Base-by-base conservation (phyloP, 2,329 filamentous ascomycete genomes). In the Phialophora expanda region DNA sequence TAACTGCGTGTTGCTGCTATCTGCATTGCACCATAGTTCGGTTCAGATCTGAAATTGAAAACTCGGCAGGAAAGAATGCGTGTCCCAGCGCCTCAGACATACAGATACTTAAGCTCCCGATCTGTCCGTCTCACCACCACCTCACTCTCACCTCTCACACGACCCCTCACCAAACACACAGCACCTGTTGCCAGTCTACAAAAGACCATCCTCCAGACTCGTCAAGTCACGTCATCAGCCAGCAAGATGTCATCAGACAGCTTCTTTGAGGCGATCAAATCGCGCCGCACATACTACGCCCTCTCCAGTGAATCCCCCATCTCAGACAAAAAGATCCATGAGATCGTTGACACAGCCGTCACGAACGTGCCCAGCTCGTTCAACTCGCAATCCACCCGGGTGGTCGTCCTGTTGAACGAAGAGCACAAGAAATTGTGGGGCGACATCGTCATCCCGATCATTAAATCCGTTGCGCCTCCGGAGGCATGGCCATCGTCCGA, bases 401-500 rank as follows among this genome's bases (percentile, higher is more conserved):
- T 90, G 65, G 85, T 96, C 56, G 85, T 97, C 59, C 86, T 97
- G 62, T 84, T 95, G 74, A 89, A 90, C 74, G 86, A 85, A 68
- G 90, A 97, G 78, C 93, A 97, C 82, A 88, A 93, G 74, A 90
- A 90, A 81, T 87, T 96, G 73, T 97, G 93, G 94, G 89, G 92
- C 22, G 58, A 61, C 4, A 64, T 67, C 20, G 66, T 64, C 26
- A 68, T 62, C 53, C 65, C 64, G 9, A 62, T 62, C 22, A 62
- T 70, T 51, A 70, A 69, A 48, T 62, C 69, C 22, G 64, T 69
- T 4, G 69, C 65, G 1, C 66, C 66, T 3, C 11, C 64, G 12
- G 69, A 69, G 26, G 65, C 65, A 4, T 67, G 61, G 62, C 38
- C 53, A 9, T 28, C 38, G 3, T 66, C 66, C 4, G 66, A 67